phyloP scores from a whole-genome alignment of 2,329 filamentous ascomycete genomes.

The Zalaria sp. region DNA sequence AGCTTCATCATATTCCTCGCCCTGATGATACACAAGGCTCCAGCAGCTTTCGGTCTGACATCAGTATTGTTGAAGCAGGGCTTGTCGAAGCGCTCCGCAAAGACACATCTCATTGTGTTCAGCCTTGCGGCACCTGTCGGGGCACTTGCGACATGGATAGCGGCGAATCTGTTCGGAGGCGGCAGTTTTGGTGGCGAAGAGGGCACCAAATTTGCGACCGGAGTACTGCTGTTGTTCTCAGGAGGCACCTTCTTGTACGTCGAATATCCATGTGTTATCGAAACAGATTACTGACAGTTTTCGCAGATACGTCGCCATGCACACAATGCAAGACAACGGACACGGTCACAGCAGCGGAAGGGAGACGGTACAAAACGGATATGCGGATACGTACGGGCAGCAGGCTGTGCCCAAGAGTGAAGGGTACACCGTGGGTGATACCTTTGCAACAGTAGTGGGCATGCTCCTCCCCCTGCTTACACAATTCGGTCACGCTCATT shows the following conservation, averaged over 20 bases:
- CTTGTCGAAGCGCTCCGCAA: slow-evolving; percentile 68
- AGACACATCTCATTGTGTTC: slow-evolving; percentile 79
- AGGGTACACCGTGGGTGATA: slow-evolving; percentile 27
- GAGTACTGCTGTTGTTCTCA: slow-evolving; percentile 85
- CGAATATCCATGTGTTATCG: neutral
- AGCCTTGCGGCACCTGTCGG: slow-evolving; percentile 81
- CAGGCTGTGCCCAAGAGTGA: slow-evolving; percentile 4
- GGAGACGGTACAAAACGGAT: slow-evolving; percentile 26
- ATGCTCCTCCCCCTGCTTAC: slow-evolving; percentile 69
- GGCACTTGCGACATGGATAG: slow-evolving; percentile 67
- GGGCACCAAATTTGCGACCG: slow-evolving; percentile 71
- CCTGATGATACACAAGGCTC: slow-evolving; percentile 95
- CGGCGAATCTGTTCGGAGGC: slow-evolving; percentile 61
- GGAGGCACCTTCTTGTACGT: slow-evolving; percentile 89
- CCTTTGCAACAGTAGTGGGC: slow-evolving; percentile 54
- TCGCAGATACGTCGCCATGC: slow-evolving; percentile 86
- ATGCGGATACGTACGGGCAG: slow-evolving; percentile 11
- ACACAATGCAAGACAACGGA: slow-evolving; percentile 77
- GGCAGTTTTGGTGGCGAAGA: slow-evolving; percentile 38
- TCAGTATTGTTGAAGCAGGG: slow-evolving; percentile 84
- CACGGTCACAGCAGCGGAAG: slow-evolving; percentile 33
- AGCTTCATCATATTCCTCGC: slow-evolving; percentile 89
- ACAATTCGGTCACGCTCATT: slow-evolving; percentile 63
- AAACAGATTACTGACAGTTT: slow-evolving; percentile 6
- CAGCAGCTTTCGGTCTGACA: slow-evolving; percentile 87